Percentiles rank a stretch among this genome's conserved stretches.
Conservation (phyloP, 352 stramenopile genomes). For the Sclerospora graminicola region DNA sequence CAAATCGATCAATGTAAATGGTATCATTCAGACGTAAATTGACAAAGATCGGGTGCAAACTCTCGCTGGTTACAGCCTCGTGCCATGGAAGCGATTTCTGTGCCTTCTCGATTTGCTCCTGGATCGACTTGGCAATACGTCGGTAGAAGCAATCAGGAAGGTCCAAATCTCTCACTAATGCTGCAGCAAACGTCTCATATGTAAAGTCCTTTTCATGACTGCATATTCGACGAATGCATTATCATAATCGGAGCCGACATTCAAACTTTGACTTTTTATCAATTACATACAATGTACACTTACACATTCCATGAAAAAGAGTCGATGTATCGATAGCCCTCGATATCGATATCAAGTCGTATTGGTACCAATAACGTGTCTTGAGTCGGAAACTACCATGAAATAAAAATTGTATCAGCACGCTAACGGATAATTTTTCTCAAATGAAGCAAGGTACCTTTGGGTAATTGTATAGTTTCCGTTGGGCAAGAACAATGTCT, state of each 20-base stretch:
- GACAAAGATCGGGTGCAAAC: slow-evolving; percentile 70
- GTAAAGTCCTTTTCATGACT: slow-evolving; percentile 68
- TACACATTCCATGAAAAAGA: slow-evolving; percentile 76
- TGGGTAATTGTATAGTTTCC: slow-evolving; percentile 63
- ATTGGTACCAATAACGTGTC: slow-evolving; percentile 57
- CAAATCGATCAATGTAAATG: slow-evolving; percentile 72
- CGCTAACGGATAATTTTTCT: not conserved
- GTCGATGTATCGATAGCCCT: slow-evolving; percentile 77
- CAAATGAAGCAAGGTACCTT: slow-evolving; percentile 29
- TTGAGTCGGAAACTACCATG: slow-evolving; percentile 31
- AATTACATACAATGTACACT: not conserved
- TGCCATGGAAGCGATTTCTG: slow-evolving; percentile 45
- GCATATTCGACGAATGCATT: not conserved
- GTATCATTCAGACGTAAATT: slow-evolving; percentile 77
- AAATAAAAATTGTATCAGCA: not conserved
- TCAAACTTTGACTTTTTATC: not conserved
- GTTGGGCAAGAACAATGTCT: slow-evolving; percentile 29
- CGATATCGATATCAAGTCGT: slow-evolving; percentile 62
- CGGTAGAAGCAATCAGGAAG: slow-evolving; percentile 66
- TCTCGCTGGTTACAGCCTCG: slow-evolving; percentile 40
- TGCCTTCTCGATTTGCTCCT: slow-evolving; percentile 59
- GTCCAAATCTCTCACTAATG: slow-evolving; percentile 58
- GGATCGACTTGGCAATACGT: slow-evolving; percentile 48
- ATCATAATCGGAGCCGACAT: not conserved
- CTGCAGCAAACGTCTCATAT: slow-evolving; percentile 61